These are phyloP conservation scores for Hyphodiscus hymeniophilus DNA, from an alignment of 495 filamentous ascomycete genomes.

Conservation along the genomic window DNA sequence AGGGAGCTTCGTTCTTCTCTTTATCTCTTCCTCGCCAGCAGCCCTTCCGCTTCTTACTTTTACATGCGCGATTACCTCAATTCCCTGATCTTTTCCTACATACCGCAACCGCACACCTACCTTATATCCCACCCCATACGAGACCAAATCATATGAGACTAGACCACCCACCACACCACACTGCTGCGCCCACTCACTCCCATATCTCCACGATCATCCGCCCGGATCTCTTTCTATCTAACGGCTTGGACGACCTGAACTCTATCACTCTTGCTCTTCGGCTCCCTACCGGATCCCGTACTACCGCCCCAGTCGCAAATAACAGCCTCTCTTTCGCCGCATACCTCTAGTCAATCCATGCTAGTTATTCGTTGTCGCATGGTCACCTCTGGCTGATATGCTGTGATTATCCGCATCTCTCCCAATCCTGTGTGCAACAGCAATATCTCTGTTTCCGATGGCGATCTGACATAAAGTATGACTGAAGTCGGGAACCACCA, in stretches of 20 bases:
- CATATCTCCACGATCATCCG: too few relatives aligned
- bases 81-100: too few relatives aligned
- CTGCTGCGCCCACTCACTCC: too few relatives aligned
- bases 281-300: not conserved
- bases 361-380: not conserved
- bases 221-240: too few relatives aligned
- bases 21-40: not conserved
- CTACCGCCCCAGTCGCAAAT: not conserved
- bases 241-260: too few relatives aligned
- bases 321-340: not conserved
- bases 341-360: not conserved
- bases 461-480: conserved; percentile 18
- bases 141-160: too few relatives aligned
- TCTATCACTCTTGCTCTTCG: not conserved
- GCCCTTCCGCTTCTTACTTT: not conserved
- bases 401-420: not conserved
- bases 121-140: too few relatives aligned
- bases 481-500: conserved; percentile 13
- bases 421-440: not conserved
- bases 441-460: conserved; percentile 6
- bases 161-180: too few relatives aligned
- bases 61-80: too few relatives aligned
- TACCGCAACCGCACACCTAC: too few relatives aligned
- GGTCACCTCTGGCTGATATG: not conserved
- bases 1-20: not conserved